Percentiles rank a stretch among this genome's conserved stretches.
phyloP scores from a whole-genome alignment of 208 protist genomes.

The Trypanosoma brucei region DNA sequence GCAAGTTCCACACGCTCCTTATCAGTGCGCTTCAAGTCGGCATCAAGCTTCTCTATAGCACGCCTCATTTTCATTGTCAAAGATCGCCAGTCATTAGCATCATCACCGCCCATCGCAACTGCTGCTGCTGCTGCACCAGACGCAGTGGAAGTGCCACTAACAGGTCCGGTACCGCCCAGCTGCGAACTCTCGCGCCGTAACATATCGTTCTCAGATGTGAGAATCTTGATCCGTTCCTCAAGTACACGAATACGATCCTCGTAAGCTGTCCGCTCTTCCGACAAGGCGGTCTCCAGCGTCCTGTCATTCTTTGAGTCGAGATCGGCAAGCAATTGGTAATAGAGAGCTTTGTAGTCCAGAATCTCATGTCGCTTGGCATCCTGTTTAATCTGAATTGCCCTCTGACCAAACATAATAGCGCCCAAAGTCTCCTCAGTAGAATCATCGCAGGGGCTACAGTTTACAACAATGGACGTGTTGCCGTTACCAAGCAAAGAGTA shows the following conservation, averaged over 20 bases:
- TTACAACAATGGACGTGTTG: constrained; percentile 88
- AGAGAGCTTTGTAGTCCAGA: constrained; percentile 88
- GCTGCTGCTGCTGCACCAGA: not conserved
- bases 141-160: not conserved
- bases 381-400: constrained; percentile 92
- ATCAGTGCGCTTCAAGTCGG: constrained; percentile 37
- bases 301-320: constrained; percentile 84
- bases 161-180: constrained; percentile 21
- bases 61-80: constrained; percentile 48
- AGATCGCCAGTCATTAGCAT: constrained; percentile 28
- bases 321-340: constrained; percentile 83
- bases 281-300: constrained; percentile 57
- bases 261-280: constrained; percentile 70
- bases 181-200: constrained; percentile 45
- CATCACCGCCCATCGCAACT: not conserved
- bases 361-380: constrained; percentile 88
- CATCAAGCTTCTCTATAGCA: constrained; percentile 42
- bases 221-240: constrained; percentile 53
- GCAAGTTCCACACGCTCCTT: constrained; percentile 71
- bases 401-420: constrained; percentile 88
- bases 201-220: constrained; percentile 62
- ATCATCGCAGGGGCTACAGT: constrained; percentile 79
- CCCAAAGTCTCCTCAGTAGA: constrained; percentile 87
- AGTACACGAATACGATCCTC: constrained; percentile 64
- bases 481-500: constrained; percentile 89